phyloP scores from a whole-genome alignment of 2,329 filamentous ascomycete species.

The Colletotrichum simmondsii region DNA sequence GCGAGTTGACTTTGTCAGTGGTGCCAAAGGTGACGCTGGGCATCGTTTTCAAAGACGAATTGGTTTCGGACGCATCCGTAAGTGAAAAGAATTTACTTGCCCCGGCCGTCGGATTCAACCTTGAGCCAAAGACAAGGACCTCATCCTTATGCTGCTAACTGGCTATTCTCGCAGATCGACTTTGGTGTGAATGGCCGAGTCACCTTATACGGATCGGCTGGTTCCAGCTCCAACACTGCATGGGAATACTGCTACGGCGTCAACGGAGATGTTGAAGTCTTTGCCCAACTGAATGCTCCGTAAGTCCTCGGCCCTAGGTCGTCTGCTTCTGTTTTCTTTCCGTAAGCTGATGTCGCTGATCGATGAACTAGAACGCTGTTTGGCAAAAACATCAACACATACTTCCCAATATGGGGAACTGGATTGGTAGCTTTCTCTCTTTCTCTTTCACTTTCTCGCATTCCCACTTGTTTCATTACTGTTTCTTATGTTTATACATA shows the following conservation, averaged over 20 bases:
- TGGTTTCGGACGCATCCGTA: not conserved
- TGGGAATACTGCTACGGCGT: conserved; percentile 4
- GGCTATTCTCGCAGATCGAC: not conserved
- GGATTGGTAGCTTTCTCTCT: not conserved
- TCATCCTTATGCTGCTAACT: too few species aligned
- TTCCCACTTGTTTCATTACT: too few species aligned
- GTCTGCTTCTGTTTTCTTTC: not conserved
- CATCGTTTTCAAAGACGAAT: conserved; percentile 9
- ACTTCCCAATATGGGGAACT: not conserved
- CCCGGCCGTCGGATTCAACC: too few species aligned
- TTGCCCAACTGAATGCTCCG: not conserved
- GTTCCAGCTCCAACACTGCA: not conserved
- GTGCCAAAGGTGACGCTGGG: conserved; percentile 1
- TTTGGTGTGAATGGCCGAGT: not conserved
- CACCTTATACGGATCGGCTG: conserved; percentile 1
- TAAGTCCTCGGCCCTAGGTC: too few species aligned
- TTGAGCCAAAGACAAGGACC: too few species aligned
- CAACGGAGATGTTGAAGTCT: not conserved
- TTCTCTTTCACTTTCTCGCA: too few species aligned
- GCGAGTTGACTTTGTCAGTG: not conserved
- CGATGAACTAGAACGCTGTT: not conserved
- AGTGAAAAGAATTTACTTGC: too few species aligned
- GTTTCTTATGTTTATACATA: too few species aligned
- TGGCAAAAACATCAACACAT: not conserved
- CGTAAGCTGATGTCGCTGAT: too few species aligned